Evolutionary conservation across 169 alveolate genomes (phyloP), one percentile per base, ranked within the genome.

Genomic region (Plasmodium gaboni): DNA sequence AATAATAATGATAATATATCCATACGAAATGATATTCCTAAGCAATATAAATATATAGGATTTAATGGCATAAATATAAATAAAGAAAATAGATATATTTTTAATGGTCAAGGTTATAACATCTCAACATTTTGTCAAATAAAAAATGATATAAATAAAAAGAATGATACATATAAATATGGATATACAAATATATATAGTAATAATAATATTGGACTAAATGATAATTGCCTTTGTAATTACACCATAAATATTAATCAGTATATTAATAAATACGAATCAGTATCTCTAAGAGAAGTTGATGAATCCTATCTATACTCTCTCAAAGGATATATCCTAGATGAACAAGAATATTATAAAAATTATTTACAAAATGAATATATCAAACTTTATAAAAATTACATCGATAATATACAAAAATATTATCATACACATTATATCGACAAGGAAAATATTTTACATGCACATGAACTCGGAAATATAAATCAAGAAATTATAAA

Each of bases 221-320:
- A 78, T 15, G 70, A 22, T 0, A 68, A 38, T 3, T 83, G 91
- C 51, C 17, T 83, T 12, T 83, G 91, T 15, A 83, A 51, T 24
- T 83, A 83, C 24, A 67, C 68, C 17, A 24, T 69, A 5, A 24
- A 60, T 17, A 83, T 83, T 38, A 70, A 61, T 5, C 91, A 68
- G 13, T 61, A 83, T 61, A 57, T 69, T 1, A 19, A n/a, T 13
- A 44, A 46, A 17, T 60, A 68, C 2, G 68, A 83, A 42, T 67
- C 83, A 6, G 57, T 83, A 9, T 83, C 85, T n/a, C 8, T 51
- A 13, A 26, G 91, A 72, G 91, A 83, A 32, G 44, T 83, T 38
- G 91, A 83, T 46, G 91, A 83, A 44, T 68, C 91, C 0, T 83
- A 83, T 24, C 24, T 83, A 46, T 83, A 68, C 8, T 28, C 80